Evolutionary conservation across 2,329 filamentous ascomycete species (phyloP).

Genomic region (Alternaria rosae): DNA sequence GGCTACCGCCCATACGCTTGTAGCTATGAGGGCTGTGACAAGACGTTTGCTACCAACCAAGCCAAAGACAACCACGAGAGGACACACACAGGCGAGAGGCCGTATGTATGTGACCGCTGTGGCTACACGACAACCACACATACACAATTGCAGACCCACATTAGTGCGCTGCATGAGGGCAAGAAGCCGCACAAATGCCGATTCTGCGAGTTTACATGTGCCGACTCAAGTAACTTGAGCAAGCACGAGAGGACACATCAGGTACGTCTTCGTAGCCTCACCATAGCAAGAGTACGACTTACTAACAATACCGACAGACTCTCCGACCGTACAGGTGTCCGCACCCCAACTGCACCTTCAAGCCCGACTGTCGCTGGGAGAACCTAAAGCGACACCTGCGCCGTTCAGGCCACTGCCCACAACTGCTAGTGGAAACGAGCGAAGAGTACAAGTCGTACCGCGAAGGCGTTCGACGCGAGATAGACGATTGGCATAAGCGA

Average conservation of each 20-base stretch:
- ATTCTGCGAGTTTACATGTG: slow-evolving; percentile 50
- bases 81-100: slow-evolving; percentile 48
- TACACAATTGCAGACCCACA: slow-evolving; percentile 50
- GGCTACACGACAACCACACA: slow-evolving; percentile 50
- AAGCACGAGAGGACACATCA: slow-evolving; percentile 50
- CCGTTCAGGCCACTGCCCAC: slow-evolving; percentile 45
- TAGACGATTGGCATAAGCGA: slow-evolving; percentile 43
- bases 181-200: slow-evolving; percentile 50
- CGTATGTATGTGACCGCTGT: slow-evolving; percentile 48
- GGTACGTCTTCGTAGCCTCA: slow-evolving; percentile 16
- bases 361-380: slow-evolving; percentile 51
- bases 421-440: slow-evolving; percentile 44
- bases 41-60: slow-evolving; percentile 51
- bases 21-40: slow-evolving; percentile 44
- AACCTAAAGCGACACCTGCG: slow-evolving; percentile 50
- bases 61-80: slow-evolving; percentile 52
- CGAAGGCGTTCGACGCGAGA: slow-evolving; percentile 41
- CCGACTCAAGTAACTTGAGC: slow-evolving; percentile 47
- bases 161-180: slow-evolving; percentile 46
- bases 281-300: not conserved
- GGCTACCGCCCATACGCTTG: slow-evolving; percentile 49
- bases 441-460: slow-evolving; percentile 45
- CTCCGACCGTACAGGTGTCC: slow-evolving; percentile 48
- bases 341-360: slow-evolving; percentile 48
- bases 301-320: slow-evolving; percentile 24